Conservation (phyloP, 1,139 yeast genomes). For the Debaryomyces udenii region DNA sequence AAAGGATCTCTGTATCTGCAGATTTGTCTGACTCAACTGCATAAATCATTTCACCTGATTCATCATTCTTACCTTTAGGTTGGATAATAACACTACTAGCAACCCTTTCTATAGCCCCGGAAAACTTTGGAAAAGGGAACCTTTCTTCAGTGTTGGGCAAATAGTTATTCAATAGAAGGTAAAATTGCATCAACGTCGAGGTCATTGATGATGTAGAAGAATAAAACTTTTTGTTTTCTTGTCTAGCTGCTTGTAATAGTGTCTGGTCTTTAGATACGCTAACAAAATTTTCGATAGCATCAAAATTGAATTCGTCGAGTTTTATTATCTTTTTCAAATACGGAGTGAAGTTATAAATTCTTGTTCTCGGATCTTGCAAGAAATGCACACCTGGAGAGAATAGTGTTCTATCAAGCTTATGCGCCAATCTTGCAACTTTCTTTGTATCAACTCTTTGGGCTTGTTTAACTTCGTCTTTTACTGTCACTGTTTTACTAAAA, state of each 20-base stretch:
- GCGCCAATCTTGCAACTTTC: slow-evolving; percentile 51
- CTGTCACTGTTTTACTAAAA: slow-evolving; percentile 7
- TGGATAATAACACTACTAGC: slow-evolving; percentile 49
- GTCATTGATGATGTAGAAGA: slow-evolving; percentile 94
- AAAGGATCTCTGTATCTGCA: slow-evolving; percentile 65
- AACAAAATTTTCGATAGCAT: slow-evolving; percentile 57
- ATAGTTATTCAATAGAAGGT: slow-evolving; percentile 66
- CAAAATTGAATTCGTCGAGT: slow-evolving; percentile 70
- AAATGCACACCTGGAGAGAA: slow-evolving; percentile 86
- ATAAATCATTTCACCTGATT: slow-evolving; percentile 40
- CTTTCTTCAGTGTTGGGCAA: slow-evolving; percentile 22
- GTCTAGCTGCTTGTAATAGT: slow-evolving; percentile 53
- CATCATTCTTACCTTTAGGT: slow-evolving; percentile 33
- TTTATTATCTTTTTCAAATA: slow-evolving; percentile 62
- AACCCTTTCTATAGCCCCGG: slow-evolving; percentile 30
- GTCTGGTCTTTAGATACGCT: slow-evolving; percentile 68
- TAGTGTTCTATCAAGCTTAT: slow-evolving; percentile 67
- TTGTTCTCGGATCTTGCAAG: slow-evolving; percentile 74
- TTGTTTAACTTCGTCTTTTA: slow-evolving; percentile 22
- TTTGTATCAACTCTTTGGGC: slow-evolving; percentile 26
- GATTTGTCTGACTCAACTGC: slow-evolving; percentile 76
- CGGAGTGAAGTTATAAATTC: slow-evolving; percentile 71
- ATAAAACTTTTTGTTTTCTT: slow-evolving; percentile 48
- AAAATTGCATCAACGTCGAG: slow-evolving; percentile 70
- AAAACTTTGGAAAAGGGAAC: slow-evolving; percentile 40